Evolutionary conservation across 169 alveolate genomes (phyloP).

Genomic region (Amoebophrya sp.): DNA sequence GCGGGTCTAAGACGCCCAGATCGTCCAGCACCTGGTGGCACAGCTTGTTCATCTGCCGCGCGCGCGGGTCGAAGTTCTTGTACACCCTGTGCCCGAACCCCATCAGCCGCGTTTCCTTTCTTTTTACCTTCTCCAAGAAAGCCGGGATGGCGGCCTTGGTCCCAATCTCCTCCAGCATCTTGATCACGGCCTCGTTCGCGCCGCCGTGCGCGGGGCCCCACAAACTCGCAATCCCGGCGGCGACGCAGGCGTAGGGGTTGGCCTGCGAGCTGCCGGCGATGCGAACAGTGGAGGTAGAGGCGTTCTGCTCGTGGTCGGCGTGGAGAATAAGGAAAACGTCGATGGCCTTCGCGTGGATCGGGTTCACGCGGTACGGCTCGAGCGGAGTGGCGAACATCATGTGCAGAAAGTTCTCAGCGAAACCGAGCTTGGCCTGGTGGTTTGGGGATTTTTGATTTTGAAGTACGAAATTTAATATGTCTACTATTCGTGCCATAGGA

Average conservation of each 20-base stretch:
- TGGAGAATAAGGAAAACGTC: slow-evolving; percentile 56
- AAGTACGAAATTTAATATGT: too few relatives aligned
- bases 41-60: slow-evolving; percentile 48
- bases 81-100: slow-evolving; percentile 76
- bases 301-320: slow-evolving; percentile 76
- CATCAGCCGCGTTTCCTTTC: slow-evolving; percentile 53
- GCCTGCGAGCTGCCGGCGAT: slow-evolving; percentile 59
- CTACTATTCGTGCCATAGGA: too few relatives aligned
- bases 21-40: slow-evolving; percentile 44
- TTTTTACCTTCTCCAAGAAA: slow-evolving; percentile 48
- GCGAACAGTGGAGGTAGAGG: slow-evolving; percentile 70
- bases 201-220: slow-evolving; percentile 84
- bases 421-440: slow-evolving; percentile 3
- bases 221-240: slow-evolving; percentile 65
- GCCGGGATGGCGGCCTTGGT: slow-evolving; percentile 38
- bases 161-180: slow-evolving; percentile 59
- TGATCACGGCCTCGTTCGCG: slow-evolving; percentile 70
- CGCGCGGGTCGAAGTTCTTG: slow-evolving; percentile 67
- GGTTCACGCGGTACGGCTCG: slow-evolving; percentile 44
- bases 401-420: slow-evolving; percentile 57
- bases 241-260: slow-evolving; percentile 55
- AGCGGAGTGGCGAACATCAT: slow-evolving; percentile 67
- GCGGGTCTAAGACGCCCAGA: slow-evolving; percentile 33
- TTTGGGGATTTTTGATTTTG: too few relatives aligned
- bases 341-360: slow-evolving; percentile 50